Base-by-base conservation (phyloP, 495 filamentous ascomycete genomes). In the Paragyromitra xinjiangensis region DNA sequence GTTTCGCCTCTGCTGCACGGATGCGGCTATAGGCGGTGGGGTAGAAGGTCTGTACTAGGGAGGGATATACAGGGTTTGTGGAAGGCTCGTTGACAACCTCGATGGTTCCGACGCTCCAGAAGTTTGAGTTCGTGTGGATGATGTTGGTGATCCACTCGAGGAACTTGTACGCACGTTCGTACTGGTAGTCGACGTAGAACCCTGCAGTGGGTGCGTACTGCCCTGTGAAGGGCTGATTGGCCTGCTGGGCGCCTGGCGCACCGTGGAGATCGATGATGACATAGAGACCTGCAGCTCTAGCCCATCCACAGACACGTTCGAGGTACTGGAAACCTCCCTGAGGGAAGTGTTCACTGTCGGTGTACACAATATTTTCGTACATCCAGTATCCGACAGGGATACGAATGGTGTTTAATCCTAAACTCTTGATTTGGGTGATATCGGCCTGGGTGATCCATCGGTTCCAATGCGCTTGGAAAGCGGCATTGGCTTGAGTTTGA, bases 361-460 rank as follows among this genome's bases (percentile, higher is more conserved):
- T 59, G 53, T 88, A 83, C 1, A 92, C 88, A n/a, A 90, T 81
- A 26, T 86, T 85, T 77, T 91, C 89, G 22, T 84, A 78, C 50
- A 91, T 85, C 90, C 90, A 91, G 80, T 88, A 91, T 3, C 90
- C 90, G 4, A 91, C 85, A 0, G 90, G 90, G 7, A 91, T 87
- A 9, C 90, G 86, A 40, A 92, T 85, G 1, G 89, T 88, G 80
- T 91, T 91, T 5, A 92, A 78, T 0, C 89, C 88, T 45, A 86
- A 86, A 69, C 82, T 85, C 55, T 83, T 76, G 72, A 91, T 91
- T 50, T 86, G 73, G 9, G 71, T 71, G 68, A 92, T 86, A 78
- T 91, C 89, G 19, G 84, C 83, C 58, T 88, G 72, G 2, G 86
- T 89, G 73, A 88, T 88, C 87, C 88, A 91, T 0, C 84, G 85